A percentile compares a stretch with the other conserved stretches of the same genome.
Conservation (phyloP, 495 filamentous ascomycete genomes). For the Thozetella sp. region DNA sequence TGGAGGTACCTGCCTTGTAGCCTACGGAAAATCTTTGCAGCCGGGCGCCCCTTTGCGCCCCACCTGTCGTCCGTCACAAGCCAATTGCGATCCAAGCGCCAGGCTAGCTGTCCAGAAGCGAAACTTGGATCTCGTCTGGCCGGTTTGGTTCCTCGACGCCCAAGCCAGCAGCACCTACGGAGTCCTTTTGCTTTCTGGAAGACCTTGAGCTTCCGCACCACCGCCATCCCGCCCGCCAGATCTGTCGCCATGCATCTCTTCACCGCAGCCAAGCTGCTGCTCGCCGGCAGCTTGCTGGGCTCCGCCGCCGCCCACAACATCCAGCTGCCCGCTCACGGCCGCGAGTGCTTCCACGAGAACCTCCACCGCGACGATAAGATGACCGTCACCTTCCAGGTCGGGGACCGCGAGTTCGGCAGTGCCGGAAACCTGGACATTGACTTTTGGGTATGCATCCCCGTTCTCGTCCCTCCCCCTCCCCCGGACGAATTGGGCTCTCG, state of each 20-base stretch:
- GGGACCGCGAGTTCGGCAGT: conserved; percentile 92
- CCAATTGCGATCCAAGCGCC: conserved; percentile 8
- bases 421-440: conserved; percentile 95
- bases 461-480: neutral
- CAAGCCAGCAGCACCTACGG: conserved; percentile 1
- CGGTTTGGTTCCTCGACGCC: conserved; percentile 10
- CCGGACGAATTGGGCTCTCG: neutral
- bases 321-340: conserved; percentile 83
- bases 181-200: neutral
- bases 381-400: conserved; percentile 98
- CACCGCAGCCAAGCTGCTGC: conserved; percentile 56
- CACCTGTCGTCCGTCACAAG: neutral
- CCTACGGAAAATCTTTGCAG: neutral
- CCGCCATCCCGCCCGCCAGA: conserved; percentile 1
- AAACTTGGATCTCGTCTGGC: conserved; percentile 8
- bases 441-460: conserved; percentile 79
- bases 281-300: conserved; percentile 62
- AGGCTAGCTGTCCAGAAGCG: conserved; percentile 1
- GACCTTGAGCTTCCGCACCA: neutral
- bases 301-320: conserved; percentile 85
- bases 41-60: neutral
- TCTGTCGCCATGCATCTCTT: conserved; percentile 27
- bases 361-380: conserved; percentile 95
- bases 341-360: conserved; percentile 96
- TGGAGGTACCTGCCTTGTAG: neutral